phyloP scores from a whole-genome alignment of 805 yeast species.

The Spathaspora arborariae region DNA sequence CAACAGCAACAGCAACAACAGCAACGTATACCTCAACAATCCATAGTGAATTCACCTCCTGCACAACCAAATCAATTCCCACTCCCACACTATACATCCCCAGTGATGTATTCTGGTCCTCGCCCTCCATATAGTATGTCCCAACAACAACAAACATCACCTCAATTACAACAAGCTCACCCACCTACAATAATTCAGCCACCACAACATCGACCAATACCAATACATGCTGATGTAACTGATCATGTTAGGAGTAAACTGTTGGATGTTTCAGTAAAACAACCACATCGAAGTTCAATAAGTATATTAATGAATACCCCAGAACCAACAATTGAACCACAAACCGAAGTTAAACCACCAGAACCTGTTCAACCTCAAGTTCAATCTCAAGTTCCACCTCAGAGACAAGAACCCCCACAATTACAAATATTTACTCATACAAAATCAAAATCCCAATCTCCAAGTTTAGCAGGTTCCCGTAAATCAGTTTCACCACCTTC shows the following conservation, averaged over 20 bases:
- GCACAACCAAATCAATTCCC: neutral
- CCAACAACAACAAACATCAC: neutral
- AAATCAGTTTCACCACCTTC: conserved; percentile 5
- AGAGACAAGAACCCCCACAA: neutral
- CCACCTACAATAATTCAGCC: conserved; percentile 3
- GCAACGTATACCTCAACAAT: neutral
- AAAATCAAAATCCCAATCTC: neutral
- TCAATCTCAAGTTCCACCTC: neutral
- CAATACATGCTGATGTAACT: no score
- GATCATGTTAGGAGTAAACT: no score
- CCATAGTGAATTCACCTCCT: neutral
- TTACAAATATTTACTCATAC: neutral
- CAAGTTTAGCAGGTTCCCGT: neutral
- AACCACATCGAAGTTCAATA: conserved; percentile 7
- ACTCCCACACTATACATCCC: neutral
- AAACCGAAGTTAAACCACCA: neutral
- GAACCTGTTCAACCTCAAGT: neutral
- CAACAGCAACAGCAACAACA: neutral
- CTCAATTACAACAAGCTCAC: neutral
- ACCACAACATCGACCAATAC: conserved; percentile 1
- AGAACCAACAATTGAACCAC: conserved; percentile 2
- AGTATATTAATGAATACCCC: conserved; percentile 8
- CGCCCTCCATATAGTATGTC: neutral
- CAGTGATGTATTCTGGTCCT: neutral
- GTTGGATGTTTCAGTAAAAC: no score